A percentile compares a stretch with the other conserved stretches of the same genome.
phyloP scores from a whole-genome alignment of 2,329 filamentous ascomycete species.

The Calonectria fujianensis region DNA sequence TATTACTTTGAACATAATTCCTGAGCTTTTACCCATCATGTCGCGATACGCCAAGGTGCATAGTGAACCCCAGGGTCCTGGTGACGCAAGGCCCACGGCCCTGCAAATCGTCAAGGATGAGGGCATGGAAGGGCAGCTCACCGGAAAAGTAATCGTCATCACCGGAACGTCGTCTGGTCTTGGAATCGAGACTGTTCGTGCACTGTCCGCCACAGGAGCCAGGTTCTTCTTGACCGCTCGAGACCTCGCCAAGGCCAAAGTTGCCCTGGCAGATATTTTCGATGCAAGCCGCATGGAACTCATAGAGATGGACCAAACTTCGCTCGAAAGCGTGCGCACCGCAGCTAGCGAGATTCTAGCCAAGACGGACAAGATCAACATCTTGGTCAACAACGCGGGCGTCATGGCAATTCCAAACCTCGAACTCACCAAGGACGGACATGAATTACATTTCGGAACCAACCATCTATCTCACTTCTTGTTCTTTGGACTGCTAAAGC shows the following conservation, averaged over 20 bases:
- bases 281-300: constrained; percentile 21
- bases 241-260: constrained; percentile 58
- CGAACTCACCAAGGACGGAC: constrained; percentile 41
- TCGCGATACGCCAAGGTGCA: constrained; percentile 48
- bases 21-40: background rate
- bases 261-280: constrained; percentile 50
- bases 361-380: constrained; percentile 35
- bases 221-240: constrained; percentile 61
- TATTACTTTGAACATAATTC: background rate
- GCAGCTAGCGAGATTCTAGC: constrained; percentile 2
- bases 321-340: constrained; percentile 26
- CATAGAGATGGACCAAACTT: constrained; percentile 24
- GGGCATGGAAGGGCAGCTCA: constrained; percentile 49
- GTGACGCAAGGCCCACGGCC: constrained; percentile 58
- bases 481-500: constrained; percentile 38
- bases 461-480: constrained; percentile 49
- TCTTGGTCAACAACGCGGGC: constrained; percentile 54
- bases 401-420: constrained; percentile 40
- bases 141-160: constrained; percentile 61
- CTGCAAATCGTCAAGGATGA: constrained; percentile 60
- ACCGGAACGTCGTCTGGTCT: constrained; percentile 63
- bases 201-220: constrained; percentile 61
- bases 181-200: constrained; percentile 62
- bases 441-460: constrained; percentile 45
- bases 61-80: constrained; percentile 49